These are phyloP conservation scores for Avena atlantica DNA, from an alignment of 176 grass and related monocot genomes.

Conservation along the genomic window DNA sequence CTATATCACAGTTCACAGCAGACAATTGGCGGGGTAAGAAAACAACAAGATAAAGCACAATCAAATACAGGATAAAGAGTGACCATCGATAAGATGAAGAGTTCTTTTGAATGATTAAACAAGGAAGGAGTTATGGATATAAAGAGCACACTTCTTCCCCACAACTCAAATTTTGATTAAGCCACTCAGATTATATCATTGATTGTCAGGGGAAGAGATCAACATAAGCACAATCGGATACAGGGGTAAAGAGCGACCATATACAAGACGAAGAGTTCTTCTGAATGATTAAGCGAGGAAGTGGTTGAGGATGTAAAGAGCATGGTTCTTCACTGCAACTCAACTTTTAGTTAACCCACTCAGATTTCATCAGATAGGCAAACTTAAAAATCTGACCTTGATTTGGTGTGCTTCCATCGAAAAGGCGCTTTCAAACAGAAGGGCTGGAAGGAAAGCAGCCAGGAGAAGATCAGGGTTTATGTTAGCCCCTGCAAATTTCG, in stretches of 20 bases:
- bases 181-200: too few relatives aligned
- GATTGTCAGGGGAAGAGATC: not conserved
- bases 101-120: not conserved
- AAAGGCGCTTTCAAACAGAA: conserved; percentile 95
- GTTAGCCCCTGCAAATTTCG: conserved; percentile 72
- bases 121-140: conserved; percentile 14
- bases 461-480: conserved; percentile 92
- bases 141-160: not conserved
- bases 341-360: not conserved
- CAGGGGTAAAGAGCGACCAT: not conserved
- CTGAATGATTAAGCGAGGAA: not conserved
- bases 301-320: not conserved
- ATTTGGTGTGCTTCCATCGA: conserved; percentile 94
- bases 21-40: not conserved
- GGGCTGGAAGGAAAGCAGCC: conserved; percentile 90
- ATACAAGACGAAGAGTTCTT: not conserved
- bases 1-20: not conserved
- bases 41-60: conserved; percentile 1
- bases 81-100: not conserved
- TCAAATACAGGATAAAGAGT: not conserved
- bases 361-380: not conserved
- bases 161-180: not conserved
- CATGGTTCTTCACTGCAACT: not conserved
- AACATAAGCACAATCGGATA: not conserved
- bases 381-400: conserved; percentile 52